Evolutionary conservation across 2,329 filamentous ascomycete species (phyloP), one percentile per base, ranked within the genome.

Genomic region (Fusarium circinatum): DNA sequence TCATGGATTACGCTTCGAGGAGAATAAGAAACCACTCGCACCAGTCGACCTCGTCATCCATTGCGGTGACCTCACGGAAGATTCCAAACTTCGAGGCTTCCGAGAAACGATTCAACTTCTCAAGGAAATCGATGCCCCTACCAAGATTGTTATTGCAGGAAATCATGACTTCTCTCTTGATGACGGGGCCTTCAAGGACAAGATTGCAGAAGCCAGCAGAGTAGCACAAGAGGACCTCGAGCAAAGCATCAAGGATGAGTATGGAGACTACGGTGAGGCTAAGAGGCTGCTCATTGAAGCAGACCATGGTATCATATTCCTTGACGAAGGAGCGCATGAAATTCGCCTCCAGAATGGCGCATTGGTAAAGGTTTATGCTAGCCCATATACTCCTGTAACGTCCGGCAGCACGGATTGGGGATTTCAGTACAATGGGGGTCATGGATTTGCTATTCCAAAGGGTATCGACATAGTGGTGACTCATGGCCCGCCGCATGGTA

Each of bases 141-240:
- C 87, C 8, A 89, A 88, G 62, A 74, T 89, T 3, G 79, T 84
- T 12, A 88, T 89, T 48, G 82, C 86, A 5, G 86, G 87, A 2
- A 89, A 88, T 58, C 86, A 89, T 66, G 86, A 89, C 66, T 86
- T 86, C 45, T 84, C 81, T 0, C 77, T 85, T 6, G 83, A 85
- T 38, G 49, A 68, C 4, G 71, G 74, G 0, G 75, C 75, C 0
- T 89, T 86, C 55, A 65, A 80, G 47, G 15, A 66, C 6, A 81
- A 80, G 47, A 59, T 81, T 2, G 22, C 28, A 0, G 76, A 79
- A 36, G 65, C 74, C n/a, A 65, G 44, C 8, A 70, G 49, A 7
- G 28, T 73, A 6, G 38, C 54, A 2, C 57, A 63, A 32, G 62
- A 68, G 22, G 45, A 65, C n/a, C 42, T 72, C 12, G 26, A 24